Percentiles rank a stretch among this genome's conserved stretches.
Evolutionary conservation across 2,329 filamentous ascomycete genomes (phyloP).

Genomic region (Pyricularia grisea): DNA sequence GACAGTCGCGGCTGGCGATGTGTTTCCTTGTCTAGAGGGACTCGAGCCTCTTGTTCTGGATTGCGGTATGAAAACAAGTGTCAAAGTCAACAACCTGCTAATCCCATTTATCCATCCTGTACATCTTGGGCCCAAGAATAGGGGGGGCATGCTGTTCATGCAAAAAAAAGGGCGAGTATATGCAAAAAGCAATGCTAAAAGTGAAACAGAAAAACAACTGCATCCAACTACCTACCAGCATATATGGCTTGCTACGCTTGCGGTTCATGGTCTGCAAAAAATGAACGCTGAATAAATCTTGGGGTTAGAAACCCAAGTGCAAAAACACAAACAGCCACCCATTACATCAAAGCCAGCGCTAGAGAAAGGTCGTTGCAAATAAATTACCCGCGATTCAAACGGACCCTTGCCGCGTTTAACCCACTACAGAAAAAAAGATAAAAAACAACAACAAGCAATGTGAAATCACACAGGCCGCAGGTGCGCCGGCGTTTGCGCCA

Average conservation of each 20-base stretch:
- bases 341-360: not conserved
- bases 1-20: not conserved
- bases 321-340: not conserved
- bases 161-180: not conserved
- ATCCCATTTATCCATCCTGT: not conserved
- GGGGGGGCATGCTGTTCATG: not conserved
- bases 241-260: not conserved
- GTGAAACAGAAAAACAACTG: not conserved
- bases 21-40: not conserved
- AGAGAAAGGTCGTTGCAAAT: not conserved
- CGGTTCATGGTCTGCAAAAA: not conserved
- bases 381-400: not conserved
- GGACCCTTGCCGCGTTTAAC: not conserved
- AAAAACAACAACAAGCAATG: not conserved
- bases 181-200: not conserved
- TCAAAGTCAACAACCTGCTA: not conserved
- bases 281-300: not conserved
- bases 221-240: not conserved
- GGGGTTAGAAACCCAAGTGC: not conserved
- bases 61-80: not conserved
- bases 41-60: not conserved
- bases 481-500: slow-evolving; percentile 9
- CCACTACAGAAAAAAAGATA: not conserved
- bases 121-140: not conserved
- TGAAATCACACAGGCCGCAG: not conserved